Evolutionary conservation across 352 stramenopile species (phyloP).

Genomic region (Phytophthora sp.): DNA sequence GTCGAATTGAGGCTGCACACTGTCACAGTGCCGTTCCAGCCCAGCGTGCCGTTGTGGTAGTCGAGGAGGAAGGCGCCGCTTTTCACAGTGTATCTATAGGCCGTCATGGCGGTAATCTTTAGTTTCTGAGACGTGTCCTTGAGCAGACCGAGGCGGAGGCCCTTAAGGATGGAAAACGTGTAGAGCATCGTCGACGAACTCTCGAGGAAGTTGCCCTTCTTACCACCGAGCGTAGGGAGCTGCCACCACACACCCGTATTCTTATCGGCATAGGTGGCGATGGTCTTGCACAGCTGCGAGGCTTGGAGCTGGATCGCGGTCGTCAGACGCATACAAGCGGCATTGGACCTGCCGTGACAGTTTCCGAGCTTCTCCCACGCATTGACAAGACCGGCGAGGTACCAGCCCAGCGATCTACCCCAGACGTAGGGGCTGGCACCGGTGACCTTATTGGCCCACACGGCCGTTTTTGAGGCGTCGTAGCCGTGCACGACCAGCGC

Average conservation of each 20-base stretch:
- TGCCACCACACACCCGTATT: slow-evolving; percentile 36
- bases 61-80: slow-evolving; percentile 27
- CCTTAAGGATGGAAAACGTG: slow-evolving; percentile 41
- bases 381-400: slow-evolving; percentile 35
- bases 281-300: slow-evolving; percentile 25
- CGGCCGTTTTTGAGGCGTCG: slow-evolving; percentile 33
- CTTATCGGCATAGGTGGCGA: slow-evolving; percentile 25
- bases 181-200: slow-evolving; percentile 42
- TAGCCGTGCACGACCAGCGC: slow-evolving; percentile 31
- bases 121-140: slow-evolving; percentile 20
- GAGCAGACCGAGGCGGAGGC: slow-evolving; percentile 32
- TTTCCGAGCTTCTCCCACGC: slow-evolving; percentile 27
- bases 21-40: slow-evolving; percentile 34
- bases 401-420: slow-evolving; percentile 35
- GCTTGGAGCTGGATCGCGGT: slow-evolving; percentile 24
- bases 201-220: slow-evolving; percentile 38
- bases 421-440: slow-evolving; percentile 33
- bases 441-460: slow-evolving; percentile 36
- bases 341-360: slow-evolving; percentile 17
- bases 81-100: slow-evolving; percentile 33
- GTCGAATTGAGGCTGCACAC: slow-evolving; percentile 40
- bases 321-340: slow-evolving; percentile 12
- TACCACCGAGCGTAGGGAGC: slow-evolving; percentile 29
- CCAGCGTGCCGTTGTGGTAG: slow-evolving; percentile 24
- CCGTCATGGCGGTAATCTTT: slow-evolving; percentile 14